Evolutionary conservation across 768 basidiomycete genomes (phyloP).

Genomic region (Thelephora aurantiotincta): DNA sequence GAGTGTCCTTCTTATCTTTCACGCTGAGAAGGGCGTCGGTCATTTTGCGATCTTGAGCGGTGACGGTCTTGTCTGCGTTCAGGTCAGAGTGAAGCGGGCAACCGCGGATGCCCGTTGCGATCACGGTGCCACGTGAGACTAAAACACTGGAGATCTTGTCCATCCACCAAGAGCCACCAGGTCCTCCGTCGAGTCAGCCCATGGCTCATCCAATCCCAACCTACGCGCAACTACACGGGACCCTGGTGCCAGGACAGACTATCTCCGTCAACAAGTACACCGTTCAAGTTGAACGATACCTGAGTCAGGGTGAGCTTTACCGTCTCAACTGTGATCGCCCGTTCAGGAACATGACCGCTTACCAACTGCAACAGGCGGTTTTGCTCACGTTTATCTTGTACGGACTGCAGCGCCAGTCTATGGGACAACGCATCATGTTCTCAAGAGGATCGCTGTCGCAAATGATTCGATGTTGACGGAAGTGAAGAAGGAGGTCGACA

Average conservation of each 20-base stretch:
- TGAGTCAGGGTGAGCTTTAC: conserved; percentile 68
- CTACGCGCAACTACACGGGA: conserved; percentile 40
- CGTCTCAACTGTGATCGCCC: conserved; percentile 6
- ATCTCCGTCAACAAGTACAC: conserved; percentile 82
- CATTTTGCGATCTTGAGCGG: not conserved
- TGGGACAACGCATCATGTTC: conserved; percentile 88
- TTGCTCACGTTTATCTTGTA: conserved; percentile 96
- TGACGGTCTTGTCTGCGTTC: not conserved
- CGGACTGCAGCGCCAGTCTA: conserved; percentile 75
- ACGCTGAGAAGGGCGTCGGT: no score
- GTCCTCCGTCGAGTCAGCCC: conserved; percentile 6
- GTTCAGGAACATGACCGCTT: conserved; percentile 7
- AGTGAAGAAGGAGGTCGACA: conserved; percentile 95
- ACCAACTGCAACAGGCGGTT: conserved; percentile 53
- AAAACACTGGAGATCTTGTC: not conserved
- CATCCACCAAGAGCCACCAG: not conserved
- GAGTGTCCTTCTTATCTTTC: not conserved
- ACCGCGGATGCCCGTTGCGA: conserved; percentile 6
- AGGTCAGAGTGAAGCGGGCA: conserved; percentile 1
- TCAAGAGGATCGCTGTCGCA: conserved; percentile 90
- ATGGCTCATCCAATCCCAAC: conserved; percentile 37
- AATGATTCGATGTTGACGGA: conserved; percentile 83
- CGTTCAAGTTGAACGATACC: conserved; percentile 88
- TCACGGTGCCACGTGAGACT: conserved; percentile 4
- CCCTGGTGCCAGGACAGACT: conserved; percentile 68